Base-by-base conservation (phyloP, 2,329 filamentous ascomycete species). In the Alternaria novae-zelandiae region DNA sequence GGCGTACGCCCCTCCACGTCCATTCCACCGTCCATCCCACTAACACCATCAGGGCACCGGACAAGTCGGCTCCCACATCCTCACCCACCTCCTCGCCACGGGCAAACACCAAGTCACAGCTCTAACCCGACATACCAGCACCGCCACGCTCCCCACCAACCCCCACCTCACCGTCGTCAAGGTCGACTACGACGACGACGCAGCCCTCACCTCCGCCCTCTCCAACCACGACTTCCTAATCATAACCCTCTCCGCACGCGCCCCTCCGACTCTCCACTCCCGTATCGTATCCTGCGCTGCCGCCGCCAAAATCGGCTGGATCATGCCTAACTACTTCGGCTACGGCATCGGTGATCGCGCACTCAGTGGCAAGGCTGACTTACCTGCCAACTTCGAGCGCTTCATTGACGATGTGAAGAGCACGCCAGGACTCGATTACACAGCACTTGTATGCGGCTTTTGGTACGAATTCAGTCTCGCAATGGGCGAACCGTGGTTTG, bases 381-480 rank as follows among this genome's bases (percentile, higher is more conserved):
- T 41, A 11, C 36, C 36, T 3, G 15, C 36, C n/a, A 41, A 41
- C 36, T 41, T 41, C n/a, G 36, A 11, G 36, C 36, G 36, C 3
- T 41, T 0, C n/a, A 57, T 69, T 11, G 53, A 62, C 7, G 68
- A 70, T 12, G 64, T 69, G 11, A 36, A 54, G 9, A 61, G 54
- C 12, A 44, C 45, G 0, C 56, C 61, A 3, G 60, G 58, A 9
- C 23, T 63, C 1, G 49, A 41, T 12, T 70, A 62, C 20, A 30
- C 69, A 11, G 65, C 67, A 1, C 44, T 71, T 2, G 53, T 43
- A 3, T 76, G 71, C 36, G 70, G 74, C 0, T 77, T 76, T 28
- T 81, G 80, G 80, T 82, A 81, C 60, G 81, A 82, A 56, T 82
- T 74, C 61, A 78, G 74, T 51, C 67, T 82, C 2, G 70, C 70